Base-by-base conservation (phyloP, 2,329 filamentous ascomycete genomes). In the Rasamsonia emersonii region DNA sequence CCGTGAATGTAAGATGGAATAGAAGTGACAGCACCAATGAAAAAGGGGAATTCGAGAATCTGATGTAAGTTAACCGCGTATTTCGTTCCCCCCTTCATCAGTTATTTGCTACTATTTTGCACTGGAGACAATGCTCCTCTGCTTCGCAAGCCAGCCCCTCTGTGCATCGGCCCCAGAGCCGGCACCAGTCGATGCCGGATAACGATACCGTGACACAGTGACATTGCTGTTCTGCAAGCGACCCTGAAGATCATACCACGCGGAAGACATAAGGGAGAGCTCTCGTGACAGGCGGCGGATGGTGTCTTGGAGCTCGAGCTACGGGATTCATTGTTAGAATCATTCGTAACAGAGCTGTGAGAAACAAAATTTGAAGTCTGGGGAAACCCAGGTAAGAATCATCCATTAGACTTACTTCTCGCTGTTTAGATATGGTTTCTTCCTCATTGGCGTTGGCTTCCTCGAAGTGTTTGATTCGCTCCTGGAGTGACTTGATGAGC, bases 161-260 rank as follows among this genome's bases (percentile, higher is more conserved):
- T 61, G 57, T 13, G 56, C 54, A 38, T 62, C 59, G 9, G 53
- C 42, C 28, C 54, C 45, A 31, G 43, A 47, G n/a, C 47, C 45
- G 25, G 34, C 16, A 10, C 57, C 54, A 24, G 36, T 39, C 28
- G 44, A 39, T 16, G 40, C 45, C 36, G 44, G 42, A 33, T 58
- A 49, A 14, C 61, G 54, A 38, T 63, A 58, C 36, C 58, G 53
- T 18, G 61, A 56, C 26, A 61, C 47, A 29, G 49, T 55, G 38
- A 61, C 52, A 41, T 62, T 65, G 41, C 55, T 58, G 35, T 58
- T 64, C 31, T 64, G 61, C 33, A 65, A 49, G 14, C 62, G 58
- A 32, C 58, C 56, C 34, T 65, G 62, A 27, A 66, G 54, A 30
- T 67, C 58, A 39, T 63, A 65, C 64, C 64, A 67, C 7, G 64